Conservation (phyloP, 768 basidiomycete genomes). For the Russula virescens region DNA sequence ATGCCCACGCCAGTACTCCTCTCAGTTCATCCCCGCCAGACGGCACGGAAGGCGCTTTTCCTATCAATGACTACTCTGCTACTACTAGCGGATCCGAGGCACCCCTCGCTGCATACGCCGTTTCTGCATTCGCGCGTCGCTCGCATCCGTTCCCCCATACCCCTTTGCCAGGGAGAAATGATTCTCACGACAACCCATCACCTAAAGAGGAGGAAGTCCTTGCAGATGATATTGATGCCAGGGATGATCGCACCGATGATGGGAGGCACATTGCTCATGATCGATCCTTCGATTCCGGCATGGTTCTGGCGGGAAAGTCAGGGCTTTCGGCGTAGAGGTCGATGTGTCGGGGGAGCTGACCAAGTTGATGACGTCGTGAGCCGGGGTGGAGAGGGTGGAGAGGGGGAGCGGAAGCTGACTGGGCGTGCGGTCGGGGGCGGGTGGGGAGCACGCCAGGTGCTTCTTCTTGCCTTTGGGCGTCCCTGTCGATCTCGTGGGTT, state of each 20-base stretch:
- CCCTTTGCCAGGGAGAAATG: background rate
- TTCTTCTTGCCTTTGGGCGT: no score
- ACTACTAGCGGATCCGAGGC: conserved; percentile 26
- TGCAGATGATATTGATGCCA: conserved; percentile 27
- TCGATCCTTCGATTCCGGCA: conserved; percentile 67
- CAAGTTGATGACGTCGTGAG: no score
- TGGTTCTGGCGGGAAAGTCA: no score
- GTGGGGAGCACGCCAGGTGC: no score
- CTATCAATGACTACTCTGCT: conserved; percentile 24
- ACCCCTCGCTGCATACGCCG: conserved; percentile 15
- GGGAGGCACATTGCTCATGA: conserved; percentile 64
- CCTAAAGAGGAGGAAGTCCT: background rate
- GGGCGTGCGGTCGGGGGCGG: no score
- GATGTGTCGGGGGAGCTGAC: no score
- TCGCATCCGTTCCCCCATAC: conserved; percentile 1
- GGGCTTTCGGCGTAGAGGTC: no score
- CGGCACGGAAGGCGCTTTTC: background rate
- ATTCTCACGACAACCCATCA: background rate
- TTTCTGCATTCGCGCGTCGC: background rate
- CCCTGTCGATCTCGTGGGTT: no score
- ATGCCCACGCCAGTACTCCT: background rate
- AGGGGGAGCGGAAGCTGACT: no score
- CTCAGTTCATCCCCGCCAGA: conserved; percentile 7
- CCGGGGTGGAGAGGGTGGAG: no score
- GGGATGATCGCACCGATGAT: conserved; percentile 85